A percentile compares a stretch with the other conserved stretches of the same genome.
Evolutionary conservation across 345 rosid genomes (phyloP).

Genomic region (Passiflora organensis): DNA sequence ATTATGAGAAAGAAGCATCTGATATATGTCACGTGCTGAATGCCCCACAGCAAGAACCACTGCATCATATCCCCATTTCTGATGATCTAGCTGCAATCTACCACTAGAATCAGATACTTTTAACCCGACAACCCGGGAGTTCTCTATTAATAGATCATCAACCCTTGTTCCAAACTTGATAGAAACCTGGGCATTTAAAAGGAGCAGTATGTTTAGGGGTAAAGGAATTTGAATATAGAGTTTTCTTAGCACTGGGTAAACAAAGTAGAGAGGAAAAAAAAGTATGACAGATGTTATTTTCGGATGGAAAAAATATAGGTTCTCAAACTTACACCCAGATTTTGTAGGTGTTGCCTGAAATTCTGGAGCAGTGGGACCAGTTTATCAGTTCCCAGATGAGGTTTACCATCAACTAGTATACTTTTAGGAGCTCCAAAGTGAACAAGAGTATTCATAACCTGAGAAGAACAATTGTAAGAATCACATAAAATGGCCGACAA

Average conservation of each 20-base stretch:
- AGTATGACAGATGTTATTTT: neutral
- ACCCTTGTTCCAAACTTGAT: slow-evolving; percentile 79
- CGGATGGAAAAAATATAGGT: slow-evolving; percentile 1
- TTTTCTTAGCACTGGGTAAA: neutral
- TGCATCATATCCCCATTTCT: slow-evolving; percentile 54
- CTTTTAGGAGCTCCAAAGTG: slow-evolving; percentile 85
- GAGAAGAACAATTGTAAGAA: slow-evolving; percentile 11
- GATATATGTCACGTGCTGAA: slow-evolving; percentile 91
- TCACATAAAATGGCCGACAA: neutral
- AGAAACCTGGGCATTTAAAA: slow-evolving; percentile 46
- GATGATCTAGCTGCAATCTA: slow-evolving; percentile 25
- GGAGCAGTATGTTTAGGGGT: too few species aligned
- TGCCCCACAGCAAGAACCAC: slow-evolving; percentile 92
- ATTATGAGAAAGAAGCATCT: slow-evolving; percentile 85
- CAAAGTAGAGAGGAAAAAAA: neutral
- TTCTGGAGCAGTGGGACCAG: slow-evolving; percentile 76
- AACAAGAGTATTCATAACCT: slow-evolving; percentile 91
- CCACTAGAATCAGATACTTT: slow-evolving; percentile 55
- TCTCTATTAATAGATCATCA: slow-evolving; percentile 67
- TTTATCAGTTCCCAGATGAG: slow-evolving; percentile 93
- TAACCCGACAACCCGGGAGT: slow-evolving; percentile 65
- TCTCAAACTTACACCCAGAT: slow-evolving; percentile 55
- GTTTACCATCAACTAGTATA: slow-evolving; percentile 84
- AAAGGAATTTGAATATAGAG: neutral
- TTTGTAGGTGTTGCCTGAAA: slow-evolving; percentile 73